A percentile compares a stretch with the other conserved stretches of the same genome.
These are phyloP conservation scores for Pseudogymnoascus sp. DNA, from an alignment of 2,329 filamentous ascomycete species.

Conservation along the genomic window DNA sequence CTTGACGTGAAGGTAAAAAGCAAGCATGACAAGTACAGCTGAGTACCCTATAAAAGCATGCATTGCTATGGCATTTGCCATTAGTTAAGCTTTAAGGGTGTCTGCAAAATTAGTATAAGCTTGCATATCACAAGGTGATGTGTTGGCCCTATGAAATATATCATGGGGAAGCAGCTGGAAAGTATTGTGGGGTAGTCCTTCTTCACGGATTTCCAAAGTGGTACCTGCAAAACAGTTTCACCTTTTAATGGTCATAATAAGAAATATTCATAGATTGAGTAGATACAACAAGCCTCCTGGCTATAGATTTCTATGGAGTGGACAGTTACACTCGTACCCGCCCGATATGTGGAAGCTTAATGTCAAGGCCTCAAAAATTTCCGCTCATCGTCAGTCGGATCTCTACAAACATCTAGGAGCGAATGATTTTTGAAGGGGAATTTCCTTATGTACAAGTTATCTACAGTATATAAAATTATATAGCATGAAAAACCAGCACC, in stretches of 20 bases:
- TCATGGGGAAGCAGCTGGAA: neutral
- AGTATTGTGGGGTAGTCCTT: neutral
- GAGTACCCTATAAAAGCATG: conserved; percentile 19
- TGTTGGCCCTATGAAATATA: neutral
- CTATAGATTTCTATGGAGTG: neutral
- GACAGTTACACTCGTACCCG: neutral
- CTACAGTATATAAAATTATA: neutral
- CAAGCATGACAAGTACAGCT: conserved; percentile 80
- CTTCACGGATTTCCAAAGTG: neutral
- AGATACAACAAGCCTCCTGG: neutral
- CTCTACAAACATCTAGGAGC: neutral
- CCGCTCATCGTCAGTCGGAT: neutral
- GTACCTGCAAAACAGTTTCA: neutral
- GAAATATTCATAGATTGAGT: neutral
- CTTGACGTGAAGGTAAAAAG: conserved; percentile 83
- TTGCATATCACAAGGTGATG: neutral
- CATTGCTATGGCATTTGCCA: neutral
- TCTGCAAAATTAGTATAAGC: neutral
- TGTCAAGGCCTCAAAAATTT: neutral
- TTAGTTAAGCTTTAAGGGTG: neutral
- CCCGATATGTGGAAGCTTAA: neutral
- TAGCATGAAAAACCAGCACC: neutral
- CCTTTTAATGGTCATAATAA: neutral
- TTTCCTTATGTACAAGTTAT: neutral
- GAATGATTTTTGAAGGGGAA: neutral